Conservation (phyloP, 306 rosid species). For the Cicer yamashitae region DNA sequence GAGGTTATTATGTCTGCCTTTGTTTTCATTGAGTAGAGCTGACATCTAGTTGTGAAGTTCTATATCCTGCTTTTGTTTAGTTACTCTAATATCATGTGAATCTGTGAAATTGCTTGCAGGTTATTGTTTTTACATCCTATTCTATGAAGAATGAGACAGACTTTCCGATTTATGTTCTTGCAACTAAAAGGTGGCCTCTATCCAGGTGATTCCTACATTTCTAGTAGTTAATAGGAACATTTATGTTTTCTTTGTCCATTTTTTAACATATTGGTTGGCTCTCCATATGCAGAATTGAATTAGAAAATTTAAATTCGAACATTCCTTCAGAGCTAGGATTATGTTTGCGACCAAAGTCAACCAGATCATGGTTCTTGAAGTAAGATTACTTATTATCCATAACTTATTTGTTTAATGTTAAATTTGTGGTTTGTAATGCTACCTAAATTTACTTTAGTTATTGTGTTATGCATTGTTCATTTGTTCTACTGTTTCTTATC, state of each 20-base stretch:
- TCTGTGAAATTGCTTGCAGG: slow-evolving; percentile 63
- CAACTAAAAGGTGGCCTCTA: slow-evolving; percentile 64
- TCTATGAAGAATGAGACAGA: slow-evolving; percentile 78
- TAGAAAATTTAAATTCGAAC: slow-evolving; percentile 53
- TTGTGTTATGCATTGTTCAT: slow-evolving; percentile 37
- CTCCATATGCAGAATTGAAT: slow-evolving; percentile 64
- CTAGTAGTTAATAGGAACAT: slow-evolving; percentile 21
- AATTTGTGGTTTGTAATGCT: slow-evolving; percentile 33
- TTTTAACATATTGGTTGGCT: slow-evolving; percentile 40
- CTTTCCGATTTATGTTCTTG: slow-evolving; percentile 67
- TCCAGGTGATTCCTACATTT: slow-evolving; percentile 61
- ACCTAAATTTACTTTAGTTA: slow-evolving; percentile 41
- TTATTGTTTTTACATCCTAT: slow-evolving; percentile 80
- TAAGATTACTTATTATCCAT: slow-evolving; percentile 55
- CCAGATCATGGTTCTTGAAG: slow-evolving; percentile 86
- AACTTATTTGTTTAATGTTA: slow-evolving; percentile 27
- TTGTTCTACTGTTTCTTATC: slow-evolving; percentile 39
- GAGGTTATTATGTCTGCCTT: slow-evolving; percentile 65
- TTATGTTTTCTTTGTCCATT: slow-evolving; percentile 35
- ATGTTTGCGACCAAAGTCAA: slow-evolving; percentile 72
- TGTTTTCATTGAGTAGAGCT: slow-evolving; percentile 35
- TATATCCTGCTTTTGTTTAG: slow-evolving; percentile 18
- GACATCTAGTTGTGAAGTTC: slow-evolving; percentile 37
- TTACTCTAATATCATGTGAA: slow-evolving; percentile 40
- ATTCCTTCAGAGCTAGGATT: slow-evolving; percentile 74